These are phyloP conservation scores for Zelopaecilomyces penicillatus DNA, from an alignment of 2,329 filamentous ascomycete genomes.

Conservation along the genomic window DNA sequence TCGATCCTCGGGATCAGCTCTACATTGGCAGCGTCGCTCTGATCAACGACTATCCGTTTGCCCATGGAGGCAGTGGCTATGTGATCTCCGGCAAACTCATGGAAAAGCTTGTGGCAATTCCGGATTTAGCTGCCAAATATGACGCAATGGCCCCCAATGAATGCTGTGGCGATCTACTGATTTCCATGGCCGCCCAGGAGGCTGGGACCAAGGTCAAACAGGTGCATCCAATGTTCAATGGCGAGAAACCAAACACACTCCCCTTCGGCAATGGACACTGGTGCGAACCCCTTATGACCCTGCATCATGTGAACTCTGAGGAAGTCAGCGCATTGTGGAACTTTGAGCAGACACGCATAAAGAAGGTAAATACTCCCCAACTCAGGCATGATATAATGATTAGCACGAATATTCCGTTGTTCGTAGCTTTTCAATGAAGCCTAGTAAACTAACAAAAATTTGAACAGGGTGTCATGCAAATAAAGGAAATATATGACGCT, in stretches of 20 bases:
- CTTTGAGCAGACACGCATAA: conserved; percentile 41
- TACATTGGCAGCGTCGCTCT: conserved; percentile 46
- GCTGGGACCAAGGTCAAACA: conserved; percentile 34
- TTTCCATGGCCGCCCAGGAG: conserved; percentile 40
- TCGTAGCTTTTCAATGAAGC: no score
- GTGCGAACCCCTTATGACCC: conserved; percentile 49
- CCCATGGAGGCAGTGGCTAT: conserved; percentile 51
- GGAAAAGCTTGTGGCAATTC: conserved; percentile 36
- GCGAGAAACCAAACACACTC: conserved; percentile 44
- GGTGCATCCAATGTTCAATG: conserved; percentile 46
- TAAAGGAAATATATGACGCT: conserved; percentile 41
- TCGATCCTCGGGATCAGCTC: conserved; percentile 34
- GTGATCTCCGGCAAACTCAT: conserved; percentile 45
- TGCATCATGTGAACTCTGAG: conserved; percentile 46
- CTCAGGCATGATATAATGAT: no score
- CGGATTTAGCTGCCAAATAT: conserved; percentile 36
- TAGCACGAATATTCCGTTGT: no score
- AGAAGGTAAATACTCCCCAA: conserved; percentile 25
- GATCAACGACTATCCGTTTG: conserved; percentile 38
- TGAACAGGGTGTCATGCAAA: conserved; percentile 32
- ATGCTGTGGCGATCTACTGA: conserved; percentile 45
- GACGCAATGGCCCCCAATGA: conserved; percentile 35
- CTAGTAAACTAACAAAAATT: conserved; percentile 11
- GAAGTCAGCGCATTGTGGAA: conserved; percentile 45
- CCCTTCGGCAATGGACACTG: conserved; percentile 41